Evolutionary conservation across 2,329 filamentous ascomycete species (phyloP).

Genomic region (Alternaria gansuensis): DNA sequence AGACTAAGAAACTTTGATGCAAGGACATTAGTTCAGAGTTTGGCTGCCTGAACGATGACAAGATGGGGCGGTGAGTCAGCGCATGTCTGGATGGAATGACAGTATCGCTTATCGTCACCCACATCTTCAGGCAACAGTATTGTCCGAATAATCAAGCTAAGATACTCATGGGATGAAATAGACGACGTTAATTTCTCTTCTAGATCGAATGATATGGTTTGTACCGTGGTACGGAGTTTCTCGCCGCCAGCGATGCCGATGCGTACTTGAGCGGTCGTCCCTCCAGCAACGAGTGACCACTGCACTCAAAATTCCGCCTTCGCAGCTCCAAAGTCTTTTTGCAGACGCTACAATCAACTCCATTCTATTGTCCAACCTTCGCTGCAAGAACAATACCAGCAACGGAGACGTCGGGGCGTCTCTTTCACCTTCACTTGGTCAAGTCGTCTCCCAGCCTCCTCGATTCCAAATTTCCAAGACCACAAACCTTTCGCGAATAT

Average conservation of each 20-base stretch:
- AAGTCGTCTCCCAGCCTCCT: conserved; percentile 20
- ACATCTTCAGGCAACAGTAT: conserved; percentile 1
- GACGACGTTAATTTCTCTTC: neutral
- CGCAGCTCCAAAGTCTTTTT: neutral
- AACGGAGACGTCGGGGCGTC: conserved; percentile 10
- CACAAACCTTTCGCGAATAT: conserved; percentile 1
- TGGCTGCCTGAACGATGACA: conserved; percentile 4
- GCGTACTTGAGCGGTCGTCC: neutral
- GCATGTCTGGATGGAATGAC: neutral
- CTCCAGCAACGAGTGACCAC: conserved; percentile 4
- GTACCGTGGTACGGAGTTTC: neutral
- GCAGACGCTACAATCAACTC: neutral
- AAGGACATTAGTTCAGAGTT: conserved; percentile 9
- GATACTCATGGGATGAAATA: neutral
- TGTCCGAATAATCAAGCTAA: neutral
- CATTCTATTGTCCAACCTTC: conserved; percentile 4
- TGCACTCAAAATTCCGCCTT: neutral
- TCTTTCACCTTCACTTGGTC: conserved; percentile 27
- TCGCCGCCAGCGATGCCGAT: neutral
- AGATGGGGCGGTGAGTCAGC: neutral
- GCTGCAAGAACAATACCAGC: conserved; percentile 23
- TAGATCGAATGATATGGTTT: neutral
- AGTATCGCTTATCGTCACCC: neutral
- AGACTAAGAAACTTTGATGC: conserved; percentile 22
- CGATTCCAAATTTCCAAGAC: conserved; percentile 11